Base-by-base conservation (phyloP, 805 yeast genomes). In the Starmera quercuum region DNA sequence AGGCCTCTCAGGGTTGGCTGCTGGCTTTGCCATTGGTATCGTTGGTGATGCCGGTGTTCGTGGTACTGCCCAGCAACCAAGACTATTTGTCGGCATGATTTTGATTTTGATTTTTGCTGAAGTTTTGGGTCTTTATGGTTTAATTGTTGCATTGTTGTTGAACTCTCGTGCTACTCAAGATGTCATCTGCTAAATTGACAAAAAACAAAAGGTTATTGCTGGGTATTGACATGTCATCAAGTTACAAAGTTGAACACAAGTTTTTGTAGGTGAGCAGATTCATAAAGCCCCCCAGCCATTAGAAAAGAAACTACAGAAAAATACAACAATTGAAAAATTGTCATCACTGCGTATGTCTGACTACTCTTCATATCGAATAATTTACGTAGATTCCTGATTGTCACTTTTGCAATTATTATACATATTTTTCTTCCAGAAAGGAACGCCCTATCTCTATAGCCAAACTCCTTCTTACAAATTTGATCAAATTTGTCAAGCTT, bases 31-130 rank as follows among this genome's bases (percentile, higher is more conserved):
- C 62, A 90, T 90, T 68, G 98, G 98, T 69, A 90, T 90, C 49
- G 98, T 90, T 49, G 98, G 98, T 63, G 98, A 90, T 62, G 97
- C 95, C 38, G 98, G 98, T 75, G 97, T 90, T 38, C 84, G 97
- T 73, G 95, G 96, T 66, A 81, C 88, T 47, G 92, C 95, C 44
- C 97, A 88, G 65, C 98, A 90, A 68, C 97, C 97, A 61, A 83
- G 96, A 73, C 75, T 90, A 57, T 90, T 90, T 64, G 97, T 90
- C 46, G 97, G 97, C 63, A 90, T 90, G 94, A 85, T 90, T 70
- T 78, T 90, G 70, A 90, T 90, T 63, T 83, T 90, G 66, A 90
- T 90, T 86, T 90, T 90, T 68, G 96, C 97, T 45, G 98, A 90
- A 77, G 97, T 88, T 50, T 78, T 88, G 69, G 97, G 99, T 72